phyloP scores from a whole-genome alignment of 2,329 filamentous ascomycete genomes.

The Stemphylium lycopersici region DNA sequence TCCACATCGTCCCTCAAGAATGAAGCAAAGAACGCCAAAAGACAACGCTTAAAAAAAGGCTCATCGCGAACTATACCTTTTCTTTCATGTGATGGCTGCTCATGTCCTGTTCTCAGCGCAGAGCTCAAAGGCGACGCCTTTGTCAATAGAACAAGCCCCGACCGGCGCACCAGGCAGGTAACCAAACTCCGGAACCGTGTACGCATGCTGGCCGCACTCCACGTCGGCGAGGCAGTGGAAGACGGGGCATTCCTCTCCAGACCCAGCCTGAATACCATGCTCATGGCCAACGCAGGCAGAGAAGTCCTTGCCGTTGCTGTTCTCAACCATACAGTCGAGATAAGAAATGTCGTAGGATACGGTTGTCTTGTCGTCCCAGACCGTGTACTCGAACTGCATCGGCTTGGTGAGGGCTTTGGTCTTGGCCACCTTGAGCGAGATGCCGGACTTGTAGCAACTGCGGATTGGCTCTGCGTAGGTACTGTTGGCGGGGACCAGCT shows the following conservation, averaged over 20 bases:
- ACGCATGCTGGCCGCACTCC: conserved; percentile 17
- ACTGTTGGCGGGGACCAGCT: conserved; percentile 7
- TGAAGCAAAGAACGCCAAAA: neutral
- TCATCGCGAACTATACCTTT: too few relatives aligned
- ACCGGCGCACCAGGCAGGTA: conserved; percentile 19
- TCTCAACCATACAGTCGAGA: conserved; percentile 20
- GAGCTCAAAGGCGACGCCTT: conserved; percentile 23
- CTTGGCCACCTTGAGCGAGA: conserved; percentile 22
- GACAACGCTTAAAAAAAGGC: neutral
- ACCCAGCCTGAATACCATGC: conserved; percentile 19
- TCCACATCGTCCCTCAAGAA: too few relatives aligned
- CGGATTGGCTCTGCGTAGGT: conserved; percentile 16
- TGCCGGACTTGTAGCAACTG: conserved; percentile 6
- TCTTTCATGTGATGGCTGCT: neutral
- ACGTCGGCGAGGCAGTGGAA: conserved; percentile 13
- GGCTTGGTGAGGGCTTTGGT: conserved; percentile 1
- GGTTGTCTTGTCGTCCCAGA: conserved; percentile 9
- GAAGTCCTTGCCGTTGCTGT: conserved; percentile 13
- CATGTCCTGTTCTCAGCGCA: conserved; percentile 14
- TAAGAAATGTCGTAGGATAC: conserved; percentile 25
- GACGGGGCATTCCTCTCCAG: conserved; percentile 1
- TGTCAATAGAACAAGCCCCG: conserved; percentile 8
- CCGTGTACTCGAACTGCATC: conserved; percentile 26
- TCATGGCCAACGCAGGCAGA: conserved; percentile 19
- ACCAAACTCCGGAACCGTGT: conserved; percentile 17